Base-by-base conservation (phyloP, 2,329 filamentous ascomycete species). In the Fusarium anguioides region DNA sequence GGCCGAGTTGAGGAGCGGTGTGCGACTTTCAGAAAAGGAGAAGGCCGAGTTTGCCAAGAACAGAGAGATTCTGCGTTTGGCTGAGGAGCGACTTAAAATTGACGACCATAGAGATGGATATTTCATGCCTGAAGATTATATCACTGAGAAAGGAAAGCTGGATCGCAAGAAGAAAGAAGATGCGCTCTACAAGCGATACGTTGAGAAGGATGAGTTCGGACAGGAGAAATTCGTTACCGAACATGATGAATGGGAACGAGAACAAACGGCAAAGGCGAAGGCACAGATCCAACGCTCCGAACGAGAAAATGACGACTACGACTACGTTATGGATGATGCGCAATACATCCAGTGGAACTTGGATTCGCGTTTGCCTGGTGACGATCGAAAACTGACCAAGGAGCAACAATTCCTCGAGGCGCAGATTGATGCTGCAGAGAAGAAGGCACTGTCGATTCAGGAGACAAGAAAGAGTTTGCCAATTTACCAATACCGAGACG, bases 51-150 rank as follows among this genome's bases (percentile, higher is more conserved):
- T 99, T 76, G 90, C 91, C 4, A 90, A 93, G 74, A 98, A 98
- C 74, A 84, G 92, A 42, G 93, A 98, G 78, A 84, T 94, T 24
- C 80, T 97, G 39, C 86, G 90, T 33, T 83, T 97, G 39, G 93
- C 93, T 2, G 92, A 97, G 79, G 93, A 96, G 76, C 86, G 95
- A 21, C 82, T 95, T 54, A 87, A 87, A 40, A 97, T 99, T 66
- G 94, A 98, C 75, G 95, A 98, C 70, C 89, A 97, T 76, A 87
- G 90, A 20, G 94, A 97, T 80, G 95, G 95, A 4, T 99, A 98
- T 79, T 86, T 90, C 68, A 90, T 99, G 81, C 96, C 95, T 0
- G 94, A 97, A 67, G 94, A 97, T 76, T 97, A 97, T 75, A 95
- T 97, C 64, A 97, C 92, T 0, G 94, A 96, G 76, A 94, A 95